Evolutionary conservation across 31 red algal genomes (phyloP).

Genomic region (Odonthalia washingtoniensis): DNA sequence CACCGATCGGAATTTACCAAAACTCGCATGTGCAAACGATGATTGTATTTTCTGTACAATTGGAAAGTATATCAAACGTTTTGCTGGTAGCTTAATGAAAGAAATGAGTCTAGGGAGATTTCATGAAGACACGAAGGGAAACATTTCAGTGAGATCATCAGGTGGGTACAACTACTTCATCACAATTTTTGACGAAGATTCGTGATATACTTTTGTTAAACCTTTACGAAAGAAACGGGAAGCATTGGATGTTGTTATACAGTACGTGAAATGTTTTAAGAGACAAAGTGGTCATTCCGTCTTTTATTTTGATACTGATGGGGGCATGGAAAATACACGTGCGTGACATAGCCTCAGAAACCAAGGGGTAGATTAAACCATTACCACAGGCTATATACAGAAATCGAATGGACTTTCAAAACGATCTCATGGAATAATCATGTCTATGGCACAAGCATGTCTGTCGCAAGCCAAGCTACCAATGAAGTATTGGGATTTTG

Average conservation of each 20-base stretch:
- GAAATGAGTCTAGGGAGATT: too few species aligned
- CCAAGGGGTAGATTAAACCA: not conserved
- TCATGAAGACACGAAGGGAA: too few species aligned
- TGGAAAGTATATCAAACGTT: too few species aligned
- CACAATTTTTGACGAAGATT: too few species aligned
- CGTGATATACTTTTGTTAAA: too few species aligned
- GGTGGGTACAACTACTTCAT: too few species aligned
- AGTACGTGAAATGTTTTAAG: conserved; percentile 38
- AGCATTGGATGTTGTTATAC: not conserved
- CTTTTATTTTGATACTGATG: conserved; percentile 10
- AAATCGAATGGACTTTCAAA: conserved; percentile 39
- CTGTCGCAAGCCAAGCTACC: conserved; percentile 11
- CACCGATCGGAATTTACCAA: too few species aligned
- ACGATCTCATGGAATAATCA: not conserved
- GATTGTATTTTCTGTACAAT: too few species aligned
- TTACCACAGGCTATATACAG: conserved; percentile 17
- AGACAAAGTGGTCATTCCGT: conserved; percentile 10
- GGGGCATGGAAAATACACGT: conserved; percentile 19
- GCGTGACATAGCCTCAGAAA: conserved; percentile 5
- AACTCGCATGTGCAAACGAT: too few species aligned
- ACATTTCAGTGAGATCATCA: too few species aligned
- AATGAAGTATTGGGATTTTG: not conserved
- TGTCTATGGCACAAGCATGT: not conserved
- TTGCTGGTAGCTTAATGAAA: too few species aligned
- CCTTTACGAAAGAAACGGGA: conserved; percentile 14